Base-by-base conservation (phyloP, 1,284 basidiomycete species). In the Sphaerobolus stellatus region DNA sequence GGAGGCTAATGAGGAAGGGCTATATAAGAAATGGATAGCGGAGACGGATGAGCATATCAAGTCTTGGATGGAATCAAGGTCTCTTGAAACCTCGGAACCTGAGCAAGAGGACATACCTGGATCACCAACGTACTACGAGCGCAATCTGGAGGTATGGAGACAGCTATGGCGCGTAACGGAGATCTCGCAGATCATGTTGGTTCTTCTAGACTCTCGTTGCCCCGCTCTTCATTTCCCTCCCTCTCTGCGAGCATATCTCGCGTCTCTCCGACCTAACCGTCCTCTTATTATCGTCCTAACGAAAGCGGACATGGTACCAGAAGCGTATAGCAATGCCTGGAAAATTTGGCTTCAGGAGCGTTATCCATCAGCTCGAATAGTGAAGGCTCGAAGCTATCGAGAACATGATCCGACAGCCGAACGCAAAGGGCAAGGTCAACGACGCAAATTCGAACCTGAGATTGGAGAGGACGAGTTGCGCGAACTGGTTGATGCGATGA, bases 151-250 rank as follows among this genome's bases (percentile, higher is more conserved):
- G 68, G 93, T 96, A 5, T 96, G 92, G 92, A 74, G 93, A 59
- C 93, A 96, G 72, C 71, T 95, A 62, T 94, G 92, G 92, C 82
- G 92, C 30, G 92, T 94, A 7, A 84, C 84, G 5, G 92, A 94
- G 68, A 84, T 91, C 29, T 91, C 90, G 1, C 82, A 92, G 58
- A 89, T 95, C 61, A 73, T 96, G 11, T 82, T 95, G 52, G 79
- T 95, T 49, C 80, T 96, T 9, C 78, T 94, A 25, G 93, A 97
- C 69, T 86, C 90, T 6, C 85, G 93, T 28, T 94, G 92, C 66
- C 92, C 93, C 0, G 79, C 75, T 0, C 68, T 82, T 1, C 80
- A 82, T 61, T 76, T 76, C 51, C 80, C 80, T 0, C 73, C 77
- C 0, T 77, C 76, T 0, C 66, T 83, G 5, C 69, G 75, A 33